These are phyloP conservation scores for Cytospora chrysosperma DNA, from an alignment of 2,329 filamentous ascomycete genomes.

Conservation along the genomic window DNA sequence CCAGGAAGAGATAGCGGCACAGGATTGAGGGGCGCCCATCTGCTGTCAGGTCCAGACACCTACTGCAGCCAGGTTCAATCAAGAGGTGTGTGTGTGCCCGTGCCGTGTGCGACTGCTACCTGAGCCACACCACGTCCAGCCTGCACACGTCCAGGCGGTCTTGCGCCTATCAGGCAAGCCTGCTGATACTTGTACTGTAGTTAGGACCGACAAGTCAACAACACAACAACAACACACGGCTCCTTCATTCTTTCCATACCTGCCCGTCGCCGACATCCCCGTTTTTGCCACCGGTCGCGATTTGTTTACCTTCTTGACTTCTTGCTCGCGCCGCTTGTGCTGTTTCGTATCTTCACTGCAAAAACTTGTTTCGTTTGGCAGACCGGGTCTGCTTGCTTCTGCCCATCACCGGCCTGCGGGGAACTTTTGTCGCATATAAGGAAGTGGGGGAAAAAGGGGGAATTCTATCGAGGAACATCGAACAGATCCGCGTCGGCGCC, in stretches of 20 bases:
- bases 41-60: not conserved
- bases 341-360: constrained; percentile 2
- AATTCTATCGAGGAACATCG: constrained; percentile 1
- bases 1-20: not conserved
- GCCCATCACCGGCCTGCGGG: not conserved
- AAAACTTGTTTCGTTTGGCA: not conserved
- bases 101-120: not conserved
- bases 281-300: constrained; percentile 7
- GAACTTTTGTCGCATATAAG: not conserved
- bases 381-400: not conserved
- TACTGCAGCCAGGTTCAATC: not conserved
- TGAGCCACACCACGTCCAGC: constrained; percentile 3
- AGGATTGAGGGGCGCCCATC: not conserved
- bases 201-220: constrained; percentile 14
- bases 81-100: not conserved
- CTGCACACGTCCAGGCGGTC: constrained; percentile 5
- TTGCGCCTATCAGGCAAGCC: constrained; percentile 15
- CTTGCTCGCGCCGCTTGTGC: not conserved
- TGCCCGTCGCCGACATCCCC: not conserved
- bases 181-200: constrained; percentile 8
- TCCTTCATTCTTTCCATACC: constrained; percentile 2
- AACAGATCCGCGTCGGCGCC: constrained; percentile 2
- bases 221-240: constrained; percentile 18
- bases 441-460: not conserved
- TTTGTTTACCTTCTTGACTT: not conserved